Percentiles rank a stretch among this genome's conserved stretches.
Evolutionary conservation across 805 yeast species (phyloP).

Genomic region (Nakazawaea wyomingensis): DNA sequence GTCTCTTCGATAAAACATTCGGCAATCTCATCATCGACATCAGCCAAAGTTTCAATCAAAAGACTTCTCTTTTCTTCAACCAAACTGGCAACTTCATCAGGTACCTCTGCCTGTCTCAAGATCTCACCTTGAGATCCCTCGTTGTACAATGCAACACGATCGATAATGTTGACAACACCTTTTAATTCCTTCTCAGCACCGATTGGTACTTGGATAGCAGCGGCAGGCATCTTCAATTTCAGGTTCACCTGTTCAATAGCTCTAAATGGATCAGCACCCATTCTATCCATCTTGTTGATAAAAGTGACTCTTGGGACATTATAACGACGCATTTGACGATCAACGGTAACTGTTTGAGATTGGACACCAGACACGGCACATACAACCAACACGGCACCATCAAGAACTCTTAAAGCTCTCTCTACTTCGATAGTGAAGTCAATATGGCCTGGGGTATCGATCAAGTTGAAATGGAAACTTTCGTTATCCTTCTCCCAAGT

Average conservation of each 20-base stretch:
- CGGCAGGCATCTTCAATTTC: constrained; percentile 90
- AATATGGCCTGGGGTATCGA: constrained; percentile 98
- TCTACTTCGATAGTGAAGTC: constrained; percentile 99
- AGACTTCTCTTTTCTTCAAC: constrained; percentile 86
- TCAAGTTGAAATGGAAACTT: constrained; percentile 83
- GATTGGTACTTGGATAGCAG: constrained; percentile 96
- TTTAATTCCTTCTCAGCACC: constrained; percentile 81
- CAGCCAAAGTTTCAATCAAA: constrained; percentile 92
- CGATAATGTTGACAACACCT: constrained; percentile 91
- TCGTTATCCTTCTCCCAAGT: constrained; percentile 78
- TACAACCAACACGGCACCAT: constrained; percentile 97
- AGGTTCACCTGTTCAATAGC: constrained; percentile 87
- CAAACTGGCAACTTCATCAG: constrained; percentile 71
- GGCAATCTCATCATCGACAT: constrained; percentile 96
- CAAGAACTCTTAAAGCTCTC: constrained; percentile 95
- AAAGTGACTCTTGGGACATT: constrained; percentile 96
- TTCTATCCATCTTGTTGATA: constrained; percentile 97
- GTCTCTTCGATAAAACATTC: constrained; percentile 87
- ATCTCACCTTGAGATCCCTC: constrained; percentile 89
- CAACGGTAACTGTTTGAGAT: constrained; percentile 97
- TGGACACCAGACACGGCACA: constrained; percentile 99
- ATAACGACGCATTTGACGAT: constrained; percentile 97
- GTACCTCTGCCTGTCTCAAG: constrained; percentile 59
- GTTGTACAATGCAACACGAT: constrained; percentile 80
- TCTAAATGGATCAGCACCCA: constrained; percentile 97